These are phyloP conservation scores for Fusarium begoniae DNA, from an alignment of 2,329 filamentous ascomycete genomes.

Conservation along the genomic window DNA sequence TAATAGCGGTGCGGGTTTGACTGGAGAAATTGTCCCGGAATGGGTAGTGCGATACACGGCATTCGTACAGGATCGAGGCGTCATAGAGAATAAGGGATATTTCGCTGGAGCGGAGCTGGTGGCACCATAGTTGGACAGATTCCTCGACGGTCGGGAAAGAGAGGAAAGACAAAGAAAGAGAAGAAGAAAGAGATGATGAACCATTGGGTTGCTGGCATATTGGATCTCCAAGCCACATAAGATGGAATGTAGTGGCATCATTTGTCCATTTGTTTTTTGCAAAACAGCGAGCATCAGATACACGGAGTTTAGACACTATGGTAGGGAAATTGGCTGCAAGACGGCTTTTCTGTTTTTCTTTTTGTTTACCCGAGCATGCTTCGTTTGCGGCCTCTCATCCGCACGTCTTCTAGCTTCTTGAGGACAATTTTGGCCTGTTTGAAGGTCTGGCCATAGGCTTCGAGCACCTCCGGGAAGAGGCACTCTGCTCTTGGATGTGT, in stretches of 20 bases:
- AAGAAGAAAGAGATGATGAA: background rate
- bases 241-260: conserved; percentile 24
- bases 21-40: conserved; percentile 82
- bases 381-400: conserved; percentile 92
- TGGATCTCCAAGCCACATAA: conserved; percentile 21
- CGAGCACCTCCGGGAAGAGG: conserved; percentile 77
- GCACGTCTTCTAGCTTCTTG: conserved; percentile 87
- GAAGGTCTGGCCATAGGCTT: conserved; percentile 77
- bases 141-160: background rate
- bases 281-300: conserved; percentile 49
- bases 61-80: conserved; percentile 90
- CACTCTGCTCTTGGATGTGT: conserved; percentile 88
- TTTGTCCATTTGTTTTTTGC: conserved; percentile 39
- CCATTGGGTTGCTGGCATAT: conserved; percentile 16
- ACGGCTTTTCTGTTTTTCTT: conserved; percentile 30
- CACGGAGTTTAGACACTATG: conserved; percentile 42
- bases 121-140: conserved; percentile 43
- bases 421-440: conserved; percentile 80
- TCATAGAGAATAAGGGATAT: conserved; percentile 98
- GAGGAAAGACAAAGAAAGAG: background rate
- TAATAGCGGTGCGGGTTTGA: conserved; percentile 64
- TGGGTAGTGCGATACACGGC: conserved; percentile 99
- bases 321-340: conserved; percentile 40
- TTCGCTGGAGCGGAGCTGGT: conserved; percentile 84
- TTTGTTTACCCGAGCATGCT: conserved; percentile 86